phyloP scores from a whole-genome alignment of 2,329 filamentous ascomycete species.

The Calcarisporium arbuscula region DNA sequence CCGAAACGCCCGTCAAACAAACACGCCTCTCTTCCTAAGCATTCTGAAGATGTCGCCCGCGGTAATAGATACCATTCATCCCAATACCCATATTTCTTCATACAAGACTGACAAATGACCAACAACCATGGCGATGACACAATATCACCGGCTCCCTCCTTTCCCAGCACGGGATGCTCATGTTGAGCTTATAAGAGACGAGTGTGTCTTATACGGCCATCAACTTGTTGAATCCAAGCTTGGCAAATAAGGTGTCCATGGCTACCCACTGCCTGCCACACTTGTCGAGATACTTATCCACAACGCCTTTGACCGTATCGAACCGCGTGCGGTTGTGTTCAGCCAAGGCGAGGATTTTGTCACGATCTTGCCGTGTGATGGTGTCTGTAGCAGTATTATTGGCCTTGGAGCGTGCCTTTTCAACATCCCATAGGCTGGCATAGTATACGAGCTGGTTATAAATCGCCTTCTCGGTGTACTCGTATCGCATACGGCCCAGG shows the following conservation, averaged over 20 bases:
- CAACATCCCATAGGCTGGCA: slow-evolving; percentile 78
- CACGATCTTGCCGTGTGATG: slow-evolving; percentile 46
- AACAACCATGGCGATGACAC: too few relatives aligned
- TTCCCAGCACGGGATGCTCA: too few relatives aligned
- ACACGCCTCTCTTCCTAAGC: too few relatives aligned
- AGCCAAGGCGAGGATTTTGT: slow-evolving; percentile 63
- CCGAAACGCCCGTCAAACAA: too few relatives aligned
- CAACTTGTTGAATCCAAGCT: slow-evolving; percentile 47
- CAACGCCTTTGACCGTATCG: slow-evolving; percentile 65
- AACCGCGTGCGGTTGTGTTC: slow-evolving; percentile 81
- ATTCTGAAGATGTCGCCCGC: too few relatives aligned
- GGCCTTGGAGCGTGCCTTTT: slow-evolving; percentile 60
- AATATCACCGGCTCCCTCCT: too few relatives aligned
- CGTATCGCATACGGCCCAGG: slow-evolving; percentile 79
- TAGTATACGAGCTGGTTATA: slow-evolving; percentile 96
- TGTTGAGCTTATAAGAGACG: too few relatives aligned
- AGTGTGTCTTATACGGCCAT: too few relatives aligned
- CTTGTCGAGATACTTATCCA: slow-evolving; percentile 80
- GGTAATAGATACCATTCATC: too few relatives aligned
- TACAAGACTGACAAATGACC: too few relatives aligned
- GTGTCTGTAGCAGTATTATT: slow-evolving; percentile 41
- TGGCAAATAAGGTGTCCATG: slow-evolving; percentile 81
- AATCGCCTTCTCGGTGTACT: slow-evolving; percentile 79
- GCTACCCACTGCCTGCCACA: slow-evolving; percentile 89
- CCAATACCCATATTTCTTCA: too few relatives aligned